Conservation (phyloP, 2,329 filamentous ascomycete species). For the Exutisphaerella laricina region DNA sequence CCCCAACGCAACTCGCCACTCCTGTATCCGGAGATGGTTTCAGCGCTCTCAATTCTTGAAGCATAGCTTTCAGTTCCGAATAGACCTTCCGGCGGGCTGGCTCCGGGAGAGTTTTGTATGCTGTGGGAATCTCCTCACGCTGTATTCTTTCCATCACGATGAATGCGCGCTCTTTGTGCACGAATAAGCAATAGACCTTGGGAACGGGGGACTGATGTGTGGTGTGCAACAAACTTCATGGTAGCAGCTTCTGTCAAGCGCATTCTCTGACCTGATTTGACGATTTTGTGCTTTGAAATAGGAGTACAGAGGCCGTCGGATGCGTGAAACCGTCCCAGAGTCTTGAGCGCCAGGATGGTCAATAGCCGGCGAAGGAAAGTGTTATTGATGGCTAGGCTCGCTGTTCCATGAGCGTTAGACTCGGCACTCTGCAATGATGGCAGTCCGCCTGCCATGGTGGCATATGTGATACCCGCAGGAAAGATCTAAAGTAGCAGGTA, state of each 20-base stretch:
- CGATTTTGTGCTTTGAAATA: conserved; percentile 5
- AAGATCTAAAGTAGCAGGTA: no score
- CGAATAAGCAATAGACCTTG: conserved; percentile 6
- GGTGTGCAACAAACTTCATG: conserved; percentile 4
- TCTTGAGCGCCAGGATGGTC: conserved; percentile 7
- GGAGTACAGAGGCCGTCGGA: conserved; percentile 9
- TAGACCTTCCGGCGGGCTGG: conserved; percentile 5
- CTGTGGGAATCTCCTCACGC: background rate
- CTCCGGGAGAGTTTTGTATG: conserved; percentile 1
- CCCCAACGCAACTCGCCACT: conserved; percentile 7
- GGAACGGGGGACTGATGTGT: conserved; percentile 9
- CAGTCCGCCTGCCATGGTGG: no score
- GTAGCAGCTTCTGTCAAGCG: conserved; percentile 6
- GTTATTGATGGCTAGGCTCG: conserved; percentile 9
- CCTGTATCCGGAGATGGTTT: background rate
- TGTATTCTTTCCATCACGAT: conserved; percentile 8
- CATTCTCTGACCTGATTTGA: conserved; percentile 8
- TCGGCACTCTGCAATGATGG: no score
- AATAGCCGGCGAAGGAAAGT: conserved; percentile 3
- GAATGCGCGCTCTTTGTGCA: conserved; percentile 3
- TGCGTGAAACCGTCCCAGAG: conserved; percentile 7
- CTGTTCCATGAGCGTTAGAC: no score
- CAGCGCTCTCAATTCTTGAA: conserved; percentile 7
- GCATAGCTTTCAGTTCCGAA: conserved; percentile 7
- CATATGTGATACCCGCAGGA: no score